Percentiles rank a stretch among this genome's conserved stretches.
phyloP scores from a whole-genome alignment of 257 asterid species.

The Solanum bulbocastanum region DNA sequence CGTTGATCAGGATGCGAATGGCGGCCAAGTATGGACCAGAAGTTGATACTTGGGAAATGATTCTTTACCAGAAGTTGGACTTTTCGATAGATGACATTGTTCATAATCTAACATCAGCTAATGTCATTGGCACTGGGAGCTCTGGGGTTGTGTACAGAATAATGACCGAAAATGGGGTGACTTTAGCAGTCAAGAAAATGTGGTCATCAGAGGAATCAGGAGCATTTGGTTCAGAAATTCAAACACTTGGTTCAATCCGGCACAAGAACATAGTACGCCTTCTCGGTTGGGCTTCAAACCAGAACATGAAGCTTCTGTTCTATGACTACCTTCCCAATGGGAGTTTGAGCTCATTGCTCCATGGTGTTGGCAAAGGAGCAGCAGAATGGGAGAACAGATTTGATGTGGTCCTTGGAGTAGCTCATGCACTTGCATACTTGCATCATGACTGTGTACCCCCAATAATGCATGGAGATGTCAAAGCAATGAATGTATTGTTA shows the following conservation, averaged over 20 bases:
- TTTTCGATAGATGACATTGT: conserved; percentile 67
- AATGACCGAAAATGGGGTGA: conserved; percentile 51
- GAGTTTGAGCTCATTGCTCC: conserved; percentile 90
- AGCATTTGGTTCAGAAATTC: conserved; percentile 69
- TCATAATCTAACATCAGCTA: conserved; percentile 57
- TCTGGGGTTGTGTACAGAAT: conserved; percentile 91
- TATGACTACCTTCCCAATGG: conserved; percentile 93
- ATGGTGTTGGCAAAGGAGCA: conserved; percentile 77
- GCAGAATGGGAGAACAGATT: conserved; percentile 85
- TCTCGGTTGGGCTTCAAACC: conserved; percentile 86
- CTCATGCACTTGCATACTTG: conserved; percentile 79
- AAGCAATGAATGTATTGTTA: conserved; percentile 87
- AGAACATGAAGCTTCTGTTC: conserved; percentile 60
- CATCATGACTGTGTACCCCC: conserved; percentile 95
- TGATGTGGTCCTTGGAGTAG: conserved; percentile 64
- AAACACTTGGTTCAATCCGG: conserved; percentile 72
- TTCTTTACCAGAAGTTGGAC: conserved; percentile 77
- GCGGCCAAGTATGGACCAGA: conserved; percentile 25
- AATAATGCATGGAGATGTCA: conserved; percentile 92
- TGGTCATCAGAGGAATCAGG: conserved; percentile 86
- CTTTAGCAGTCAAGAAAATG: conserved; percentile 84
- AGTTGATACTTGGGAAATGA: conserved; percentile 69
- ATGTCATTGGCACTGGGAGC: conserved; percentile 95
- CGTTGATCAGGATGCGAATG: conserved; percentile 32
- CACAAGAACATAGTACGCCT: conserved; percentile 91